Evolutionary conservation across 306 rosid genomes (phyloP).

Genomic region (cucumber (Cucumis sativus)): Cucumber_9930_V3 NC_026659.2:14987501-14988000

Average conservation of each 20-base stretch:
- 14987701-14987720: background rate
- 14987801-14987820: background rate
- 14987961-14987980: constrained; percentile 17
- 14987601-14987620: background rate
- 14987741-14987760: background rate
- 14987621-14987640: background rate
- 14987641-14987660: background rate
- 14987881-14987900: background rate
- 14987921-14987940: background rate
- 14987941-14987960: background rate
- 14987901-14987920: background rate
- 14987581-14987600: background rate
- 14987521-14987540: background rate
- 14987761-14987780: background rate
- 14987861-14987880: background rate
- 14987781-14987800: background rate
- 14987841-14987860: background rate
- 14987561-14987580: background rate
- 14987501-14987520: background rate
- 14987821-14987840: background rate
- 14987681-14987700: background rate
- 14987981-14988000: constrained; percentile 97
- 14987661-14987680: background rate
- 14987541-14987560: background rate
- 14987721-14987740: background rate